A percentile compares a stretch with the other conserved stretches of the same genome.
phyloP scores from a whole-genome alignment of 176 grass and related monocot species.

The Coix lacrymajobi region DNA sequence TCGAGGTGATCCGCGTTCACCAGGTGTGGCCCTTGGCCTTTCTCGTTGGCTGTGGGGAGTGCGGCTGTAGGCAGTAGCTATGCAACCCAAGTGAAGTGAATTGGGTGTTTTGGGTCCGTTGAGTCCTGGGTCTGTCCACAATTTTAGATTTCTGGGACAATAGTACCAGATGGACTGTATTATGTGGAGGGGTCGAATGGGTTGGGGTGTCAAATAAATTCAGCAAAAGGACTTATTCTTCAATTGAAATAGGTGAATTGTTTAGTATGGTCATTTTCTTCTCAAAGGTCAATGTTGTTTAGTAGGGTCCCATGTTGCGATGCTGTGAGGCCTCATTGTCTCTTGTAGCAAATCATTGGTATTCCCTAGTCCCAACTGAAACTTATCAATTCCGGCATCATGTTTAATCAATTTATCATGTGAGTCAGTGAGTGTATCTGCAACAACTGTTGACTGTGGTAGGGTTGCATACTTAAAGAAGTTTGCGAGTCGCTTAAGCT shows the following conservation, averaged over 20 bases:
- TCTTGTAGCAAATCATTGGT: not conserved
- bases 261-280: not conserved
- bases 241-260: not conserved
- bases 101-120: not conserved
- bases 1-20: conserved; percentile 78
- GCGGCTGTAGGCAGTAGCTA: not conserved
- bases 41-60: not conserved
- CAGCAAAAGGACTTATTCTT: not conserved
- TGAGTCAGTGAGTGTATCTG: not conserved
- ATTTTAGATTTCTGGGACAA: not conserved
- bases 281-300: not conserved
- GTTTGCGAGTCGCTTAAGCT: not conserved
- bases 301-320: not conserved
- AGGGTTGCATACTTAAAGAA: not conserved
- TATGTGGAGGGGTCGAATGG: not conserved
- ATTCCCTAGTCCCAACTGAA: not conserved
- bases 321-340: not conserved
- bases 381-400: not conserved
- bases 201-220: not conserved
- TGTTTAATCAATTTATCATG: not conserved
- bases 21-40: conserved; percentile 42
- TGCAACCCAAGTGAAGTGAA: not conserved
- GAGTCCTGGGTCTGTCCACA: not conserved
- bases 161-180: too few species aligned
- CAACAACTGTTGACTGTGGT: not conserved